Base-by-base conservation (phyloP, 345 rosid genomes). In the Garcia nutans region DNA sequence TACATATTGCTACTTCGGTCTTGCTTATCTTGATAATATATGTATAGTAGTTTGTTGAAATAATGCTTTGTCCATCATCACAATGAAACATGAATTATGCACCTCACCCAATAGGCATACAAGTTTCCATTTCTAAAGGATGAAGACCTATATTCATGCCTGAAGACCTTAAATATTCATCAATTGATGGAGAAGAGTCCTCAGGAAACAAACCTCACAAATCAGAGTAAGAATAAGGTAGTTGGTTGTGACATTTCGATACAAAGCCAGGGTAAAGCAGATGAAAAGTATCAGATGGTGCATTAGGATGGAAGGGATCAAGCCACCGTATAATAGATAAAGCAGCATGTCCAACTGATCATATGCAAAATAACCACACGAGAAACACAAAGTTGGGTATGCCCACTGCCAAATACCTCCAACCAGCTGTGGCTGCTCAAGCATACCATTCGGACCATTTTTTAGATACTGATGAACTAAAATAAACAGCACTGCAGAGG, bases 291-390 rank as follows among this genome's bases (percentile, higher is more conserved):
- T 77, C 73, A 92, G 90, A 68, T 94, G 98, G 80, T 94, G 98
- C 74, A 86, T 82, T 16, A 92, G 78, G 59, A 91, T 94, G 73
- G 91, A 82, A 69, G 98, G 98, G 71, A 92, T 86, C 65, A 87
- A 82, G 42, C 98, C 95, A 58, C 89, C 88, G 81, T 94, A 94
- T 31, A 94, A 78, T 47, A 86, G 85, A 77, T 90, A 89, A 68
- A 71, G 86, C 83, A 92, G 89, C 98, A 94, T 91, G 84, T 94
- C 98, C 90, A 86, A 87, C 69, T 92, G 97, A 85, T 94, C 98
- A 85, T 94, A 94, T 0, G 97, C 98, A 71, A 94, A 94, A 85
- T 94, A 94, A 59, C 98, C 97, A 66, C 95, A 91, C 10, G 97
- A 94, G 81, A 92, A 89, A 83, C 98, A 90, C 75, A 94, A 72